phyloP scores from a whole-genome alignment of 2,329 filamentous ascomycete genomes.

The Knufia petricola region DNA sequence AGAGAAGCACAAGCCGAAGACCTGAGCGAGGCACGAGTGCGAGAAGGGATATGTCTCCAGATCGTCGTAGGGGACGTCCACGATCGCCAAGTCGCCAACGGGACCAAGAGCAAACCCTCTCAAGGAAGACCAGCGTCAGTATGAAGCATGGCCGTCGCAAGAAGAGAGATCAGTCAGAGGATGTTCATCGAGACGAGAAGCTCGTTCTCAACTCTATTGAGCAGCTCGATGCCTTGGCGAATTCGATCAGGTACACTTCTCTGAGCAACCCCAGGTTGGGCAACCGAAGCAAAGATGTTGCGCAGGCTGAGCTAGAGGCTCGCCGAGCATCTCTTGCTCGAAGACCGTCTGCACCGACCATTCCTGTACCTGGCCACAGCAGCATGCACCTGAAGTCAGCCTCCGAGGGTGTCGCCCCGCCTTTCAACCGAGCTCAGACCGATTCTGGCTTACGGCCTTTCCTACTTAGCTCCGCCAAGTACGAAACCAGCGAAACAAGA shows the following conservation, averaged over 20 bases:
- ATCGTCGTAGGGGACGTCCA: slow-evolving; percentile 30
- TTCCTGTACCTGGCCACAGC: slow-evolving; percentile 59
- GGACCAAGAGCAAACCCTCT: background rate
- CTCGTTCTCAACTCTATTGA: background rate
- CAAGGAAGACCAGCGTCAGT: slow-evolving; percentile 2
- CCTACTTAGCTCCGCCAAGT: slow-evolving; percentile 35
- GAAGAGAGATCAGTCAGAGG: background rate
- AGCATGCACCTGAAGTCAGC: slow-evolving; percentile 33
- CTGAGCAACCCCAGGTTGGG: slow-evolving; percentile 37
- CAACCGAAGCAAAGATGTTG: slow-evolving; percentile 60
- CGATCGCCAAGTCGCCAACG: slow-evolving; percentile 30
- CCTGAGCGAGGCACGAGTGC: slow-evolving; percentile 36
- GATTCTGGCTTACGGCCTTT: slow-evolving; percentile 17
- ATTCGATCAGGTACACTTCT: slow-evolving; percentile 1
- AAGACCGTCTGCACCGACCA: slow-evolving; percentile 67
- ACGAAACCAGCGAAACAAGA: slow-evolving; percentile 35
- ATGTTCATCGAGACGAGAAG: background rate
- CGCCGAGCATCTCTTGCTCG: slow-evolving; percentile 74
- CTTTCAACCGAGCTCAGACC: slow-evolving; percentile 31
- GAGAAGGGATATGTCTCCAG: slow-evolving; percentile 38
- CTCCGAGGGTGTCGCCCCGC: slow-evolving; percentile 19
- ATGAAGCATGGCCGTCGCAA: background rate
- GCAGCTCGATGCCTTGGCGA: slow-evolving; percentile 2
- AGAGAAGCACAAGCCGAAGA: slow-evolving; percentile 38
- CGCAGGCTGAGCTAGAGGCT: slow-evolving; percentile 79